A percentile compares a stretch with the other conserved stretches of the same genome.
Conservation (phyloP, 805 yeast genomes). For the Wickerhamomyces kurtzmanii region DNA sequence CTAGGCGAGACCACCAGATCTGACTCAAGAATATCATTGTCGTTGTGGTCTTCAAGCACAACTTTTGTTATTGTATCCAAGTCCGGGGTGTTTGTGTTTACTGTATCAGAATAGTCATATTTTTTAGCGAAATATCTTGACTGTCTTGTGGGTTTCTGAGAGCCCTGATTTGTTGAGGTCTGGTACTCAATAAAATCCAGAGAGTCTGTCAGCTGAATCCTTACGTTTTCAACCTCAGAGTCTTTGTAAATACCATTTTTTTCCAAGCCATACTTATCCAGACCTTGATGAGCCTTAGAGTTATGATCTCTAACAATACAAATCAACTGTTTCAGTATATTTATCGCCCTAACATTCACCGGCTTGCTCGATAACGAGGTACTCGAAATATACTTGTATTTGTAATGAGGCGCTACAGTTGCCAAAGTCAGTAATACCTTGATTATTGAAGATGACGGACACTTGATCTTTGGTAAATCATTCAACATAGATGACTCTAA, state of each 20-base stretch:
- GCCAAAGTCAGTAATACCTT: slow-evolving; percentile 25
- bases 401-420: slow-evolving; percentile 20
- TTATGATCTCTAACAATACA: slow-evolving; percentile 5
- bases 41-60: too few species aligned
- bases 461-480: slow-evolving; percentile 13
- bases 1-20: too few species aligned
- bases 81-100: too few species aligned
- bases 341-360: slow-evolving; percentile 22
- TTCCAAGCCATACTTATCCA: slow-evolving; percentile 1
- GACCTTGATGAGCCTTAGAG: slow-evolving; percentile 1
- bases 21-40: too few species aligned
- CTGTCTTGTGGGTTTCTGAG: too few species aligned
- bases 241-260: slow-evolving; percentile 1
- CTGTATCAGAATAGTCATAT: too few species aligned
- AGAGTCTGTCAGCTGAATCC: slow-evolving; percentile 4
- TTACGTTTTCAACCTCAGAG: slow-evolving; percentile 8
- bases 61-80: too few species aligned
- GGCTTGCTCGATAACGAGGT: slow-evolving; percentile 16
- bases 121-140: too few species aligned
- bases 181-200: slow-evolving; percentile 6
- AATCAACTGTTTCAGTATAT: slow-evolving; percentile 15
- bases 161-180: too few species aligned
- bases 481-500: slow-evolving; percentile 19
- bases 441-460: slow-evolving; percentile 24
- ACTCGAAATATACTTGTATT: slow-evolving; percentile 14